A percentile compares a stretch with the other conserved stretches of the same genome.
Evolutionary conservation across 192 early-diverging fungal genomes (phyloP).

Genomic region (Gigaspora rosea): DNA sequence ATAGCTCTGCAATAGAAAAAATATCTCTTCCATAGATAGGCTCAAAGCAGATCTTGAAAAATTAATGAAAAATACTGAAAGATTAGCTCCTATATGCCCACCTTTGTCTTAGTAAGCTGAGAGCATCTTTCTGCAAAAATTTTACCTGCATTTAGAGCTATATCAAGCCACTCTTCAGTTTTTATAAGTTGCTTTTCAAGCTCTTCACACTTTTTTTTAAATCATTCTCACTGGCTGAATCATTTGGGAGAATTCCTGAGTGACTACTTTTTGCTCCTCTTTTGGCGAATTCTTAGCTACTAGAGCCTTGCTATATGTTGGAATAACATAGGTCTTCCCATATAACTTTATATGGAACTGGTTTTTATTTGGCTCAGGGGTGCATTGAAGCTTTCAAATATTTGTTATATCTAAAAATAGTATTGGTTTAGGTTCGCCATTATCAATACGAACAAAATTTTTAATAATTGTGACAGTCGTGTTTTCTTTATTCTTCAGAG

Average conservation of each 20-base stretch:
- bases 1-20: no score
- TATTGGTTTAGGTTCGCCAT: neutral
- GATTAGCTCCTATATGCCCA: no score
- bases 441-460: slow-evolving; percentile 5
- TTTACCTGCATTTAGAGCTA: no score
- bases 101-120: no score
- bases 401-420: neutral
- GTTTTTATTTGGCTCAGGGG: slow-evolving; percentile 5
- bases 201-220: slow-evolving; percentile 6
- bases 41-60: no score
- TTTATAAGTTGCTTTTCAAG: no score
- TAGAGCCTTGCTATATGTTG: neutral
- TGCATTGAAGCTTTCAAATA: slow-evolving; percentile 5
- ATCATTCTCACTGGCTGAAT: neutral
- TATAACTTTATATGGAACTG: neutral
- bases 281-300: neutral
- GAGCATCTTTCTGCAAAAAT: no score
- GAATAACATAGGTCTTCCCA: neutral
- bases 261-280: neutral
- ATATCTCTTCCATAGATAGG: no score
- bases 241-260: neutral
- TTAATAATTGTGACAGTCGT: neutral
- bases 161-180: no score
- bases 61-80: no score
- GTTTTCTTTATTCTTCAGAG: neutral